Evolutionary conservation across 78 protist species (phyloP), one percentile per base, ranked within the genome.

Genomic region (Dictyostelium capitatum): DNA sequence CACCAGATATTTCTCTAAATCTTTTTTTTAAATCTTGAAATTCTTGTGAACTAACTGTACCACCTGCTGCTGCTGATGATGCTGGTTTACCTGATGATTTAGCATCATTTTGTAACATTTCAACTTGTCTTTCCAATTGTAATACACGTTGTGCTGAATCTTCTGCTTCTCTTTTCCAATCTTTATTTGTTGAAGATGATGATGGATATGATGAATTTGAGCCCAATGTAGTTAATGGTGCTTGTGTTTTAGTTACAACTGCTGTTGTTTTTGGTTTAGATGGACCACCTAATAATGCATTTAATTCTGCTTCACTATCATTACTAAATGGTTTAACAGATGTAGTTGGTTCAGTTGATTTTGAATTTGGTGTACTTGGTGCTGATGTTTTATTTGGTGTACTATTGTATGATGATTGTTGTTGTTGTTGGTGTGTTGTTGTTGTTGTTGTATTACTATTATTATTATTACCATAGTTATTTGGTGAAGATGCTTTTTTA

Each of bases 1-100:
- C 92, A 25, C 79, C 77, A 7, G 79, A 46, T 20, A 85, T 50
- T 62, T 85, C 92, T 47, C 79, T 85, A 25, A 85, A 23, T 72
- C 79, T 85, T 30, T 59, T 73, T 41, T 85, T 85, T 25, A 65
- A 37, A 41, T 48, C 72, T 9, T n/a, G 50, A 59, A 74, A 51
- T 37, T 85, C 92, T 46, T 30, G 56, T 54, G 47, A 11, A n/a
- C 47, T 10, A 12, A 28, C 65, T 14, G 30, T 30, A 32, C 79
- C 79, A 14, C 64, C 64, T 4, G 3, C 0, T 14, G 3, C 0
- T 14, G 28, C 19, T 17, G 12, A 17, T 7, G 30, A 10, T 7
- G 30, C 3, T 17, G 30, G 3, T 6, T 53, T 46, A 12, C 70
- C 53, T 10, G 50, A 10, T 0, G 41, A 28, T n/a, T 47, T 73